These are phyloP conservation scores for Colletotrichum sp. DNA, from an alignment of 2,329 filamentous ascomycete species.

Conservation along the genomic window DNA sequence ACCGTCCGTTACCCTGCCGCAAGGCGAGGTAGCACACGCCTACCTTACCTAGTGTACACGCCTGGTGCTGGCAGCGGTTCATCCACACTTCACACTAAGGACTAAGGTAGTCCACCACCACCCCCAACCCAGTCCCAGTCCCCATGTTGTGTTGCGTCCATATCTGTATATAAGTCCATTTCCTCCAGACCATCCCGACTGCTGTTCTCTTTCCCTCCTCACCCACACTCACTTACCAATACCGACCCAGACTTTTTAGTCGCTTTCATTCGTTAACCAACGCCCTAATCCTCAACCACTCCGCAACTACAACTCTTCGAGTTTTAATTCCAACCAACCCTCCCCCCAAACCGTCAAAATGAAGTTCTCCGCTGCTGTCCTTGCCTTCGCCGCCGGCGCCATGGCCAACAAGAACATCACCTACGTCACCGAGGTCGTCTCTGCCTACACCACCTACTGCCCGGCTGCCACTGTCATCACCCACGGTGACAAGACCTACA, in stretches of 20 bases:
- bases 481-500: constrained; percentile 71
- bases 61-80: neutral
- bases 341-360: constrained; percentile 63
- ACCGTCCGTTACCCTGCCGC: constrained; percentile 13
- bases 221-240: constrained; percentile 53
- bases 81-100: constrained; percentile 18
- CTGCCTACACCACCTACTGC: constrained; percentile 75
- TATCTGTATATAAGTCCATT: constrained; percentile 55
- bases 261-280: constrained; percentile 62
- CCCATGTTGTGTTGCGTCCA: constrained; percentile 16
- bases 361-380: constrained; percentile 64
- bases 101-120: constrained; percentile 4
- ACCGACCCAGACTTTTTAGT: constrained; percentile 59
- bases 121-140: neutral
- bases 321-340: constrained; percentile 28
- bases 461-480: constrained; percentile 68
- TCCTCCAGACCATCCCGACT: constrained; percentile 40
- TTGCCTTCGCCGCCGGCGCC: constrained; percentile 57
- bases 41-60: neutral
- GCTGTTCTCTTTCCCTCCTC: constrained; percentile 43
- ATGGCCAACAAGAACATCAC: constrained; percentile 49
- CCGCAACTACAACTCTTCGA: constrained; percentile 35
- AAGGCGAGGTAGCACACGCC: neutral
- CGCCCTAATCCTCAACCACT: constrained; percentile 34
- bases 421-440: constrained; percentile 71